Evolutionary conservation across 2,329 filamentous ascomycete genomes (phyloP), one percentile per base, ranked within the genome.

Genomic region (Diaporthe nobilis): DNA sequence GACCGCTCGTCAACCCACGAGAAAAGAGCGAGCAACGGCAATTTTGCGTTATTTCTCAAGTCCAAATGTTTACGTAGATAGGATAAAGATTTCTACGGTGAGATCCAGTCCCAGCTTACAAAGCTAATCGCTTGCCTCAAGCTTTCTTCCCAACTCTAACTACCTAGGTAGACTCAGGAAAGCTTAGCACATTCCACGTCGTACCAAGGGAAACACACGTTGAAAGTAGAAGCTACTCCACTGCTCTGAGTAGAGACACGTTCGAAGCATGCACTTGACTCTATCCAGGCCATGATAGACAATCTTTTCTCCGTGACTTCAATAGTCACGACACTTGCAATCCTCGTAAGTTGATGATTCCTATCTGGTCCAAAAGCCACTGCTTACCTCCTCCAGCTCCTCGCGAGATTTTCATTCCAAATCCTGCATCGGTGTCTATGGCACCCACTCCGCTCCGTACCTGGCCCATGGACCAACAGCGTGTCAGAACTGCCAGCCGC

Each of bases 401-500:
- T 37, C 12, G 51, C 42, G 44, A 51, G 44, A 39, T 17, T 71
- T 4, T 2, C 53, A 7, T 20, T 34, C 15, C 73, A 51, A 2
- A 25, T 57, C 10, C 8, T 75, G 3, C 74, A 75, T 8, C 76
- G 78, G 39, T 57, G 77, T 7, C 75, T 78, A 47, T 80, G 79
- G 58, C 80, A 81, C 53, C 79, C 79, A 2, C 77, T 82, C 3
- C 74, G 78, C 55, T 71, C 67, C 0, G 77, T 80, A 55, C 80
- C 81, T 3, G 81, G 81, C 7, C 81, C 80, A 12, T 80, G 77
- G 70, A 25, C 78, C 25, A 80, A 80, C 63, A 79, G 78, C 42
- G 34, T 82, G 15, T 79, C 79, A 34, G 77, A 78, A 12, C 31
- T 82, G 4, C 81, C 80, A 17, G 78, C 78, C 0, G 78, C 76